phyloP scores from a whole-genome alignment of 306 rosid genomes.

The Lagenaria siceraria region DNA sequence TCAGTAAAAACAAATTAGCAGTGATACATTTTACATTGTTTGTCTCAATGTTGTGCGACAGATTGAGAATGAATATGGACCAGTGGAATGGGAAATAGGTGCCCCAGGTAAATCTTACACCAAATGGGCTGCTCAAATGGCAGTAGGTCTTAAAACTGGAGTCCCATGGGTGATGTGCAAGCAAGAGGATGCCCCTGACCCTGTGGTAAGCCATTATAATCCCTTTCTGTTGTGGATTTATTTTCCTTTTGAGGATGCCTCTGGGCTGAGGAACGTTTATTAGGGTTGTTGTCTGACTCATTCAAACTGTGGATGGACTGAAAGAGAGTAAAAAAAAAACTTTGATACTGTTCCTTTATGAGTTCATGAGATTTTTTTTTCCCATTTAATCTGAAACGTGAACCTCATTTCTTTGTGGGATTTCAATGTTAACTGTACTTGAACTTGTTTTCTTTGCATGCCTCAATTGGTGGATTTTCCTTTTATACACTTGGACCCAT shows the following conservation, averaged over 20 bases:
- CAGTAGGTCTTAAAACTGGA: conserved; percentile 65
- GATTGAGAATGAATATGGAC: conserved; percentile 54
- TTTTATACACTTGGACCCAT: neutral
- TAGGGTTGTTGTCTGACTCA: neutral
- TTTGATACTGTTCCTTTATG: neutral
- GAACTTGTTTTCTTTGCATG: conserved; percentile 8
- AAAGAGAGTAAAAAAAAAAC: neutral
- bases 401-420: conserved; percentile 27
- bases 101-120: conserved; percentile 74
- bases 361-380: neutral
- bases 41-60: conserved; percentile 20
- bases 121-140: conserved; percentile 88
- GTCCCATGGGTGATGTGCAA: conserved; percentile 99
- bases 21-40: neutral
- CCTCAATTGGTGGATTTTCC: conserved; percentile 10
- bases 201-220: conserved; percentile 40
- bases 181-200: conserved; percentile 96
- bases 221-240: neutral
- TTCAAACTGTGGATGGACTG: neutral
- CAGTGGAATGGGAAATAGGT: conserved; percentile 78
- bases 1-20: neutral
- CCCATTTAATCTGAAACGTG: neutral
- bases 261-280: neutral
- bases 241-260: neutral
- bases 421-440: conserved; percentile 1